phyloP scores from a whole-genome alignment of 78 protist genomes.

The Isochrysis galbana region DNA sequence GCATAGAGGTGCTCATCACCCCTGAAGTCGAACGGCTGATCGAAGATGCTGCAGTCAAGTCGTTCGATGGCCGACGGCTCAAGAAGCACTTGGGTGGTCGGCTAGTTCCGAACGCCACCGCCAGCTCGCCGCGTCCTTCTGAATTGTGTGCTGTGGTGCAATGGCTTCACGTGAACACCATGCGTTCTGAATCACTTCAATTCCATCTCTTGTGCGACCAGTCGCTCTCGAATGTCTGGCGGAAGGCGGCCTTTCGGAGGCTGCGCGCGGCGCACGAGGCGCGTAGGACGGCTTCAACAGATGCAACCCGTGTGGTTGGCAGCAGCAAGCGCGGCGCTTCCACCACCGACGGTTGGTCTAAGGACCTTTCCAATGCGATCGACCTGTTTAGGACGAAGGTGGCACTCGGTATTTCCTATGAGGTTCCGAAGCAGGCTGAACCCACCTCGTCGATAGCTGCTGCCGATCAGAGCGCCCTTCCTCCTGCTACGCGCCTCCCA shows the following conservation, averaged over 20 bases:
- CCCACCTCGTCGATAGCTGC: no score
- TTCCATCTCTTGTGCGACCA: conserved; percentile 44
- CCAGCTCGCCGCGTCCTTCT: not conserved
- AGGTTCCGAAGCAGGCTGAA: no score
- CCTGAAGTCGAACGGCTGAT: conserved; percentile 41
- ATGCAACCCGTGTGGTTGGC: not conserved
- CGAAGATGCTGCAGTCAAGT: not conserved
- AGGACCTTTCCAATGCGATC: not conserved
- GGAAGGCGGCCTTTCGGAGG: conserved; percentile 33
- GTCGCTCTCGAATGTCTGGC: conserved; percentile 39
- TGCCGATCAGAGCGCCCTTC: no score
- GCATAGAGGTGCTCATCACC: conserved; percentile 16
- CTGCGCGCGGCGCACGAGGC: conserved; percentile 3
- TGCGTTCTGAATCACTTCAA: conserved; percentile 45
- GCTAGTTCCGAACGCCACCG: not conserved
- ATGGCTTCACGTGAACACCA: conserved; percentile 57
- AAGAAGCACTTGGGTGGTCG: not conserved
- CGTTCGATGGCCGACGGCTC: not conserved
- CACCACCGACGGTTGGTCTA: no score
- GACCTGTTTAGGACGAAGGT: not conserved
- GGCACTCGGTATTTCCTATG: not conserved
- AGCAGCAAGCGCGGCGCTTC: not conserved
- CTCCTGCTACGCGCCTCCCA: no score
- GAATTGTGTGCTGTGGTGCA: conserved; percentile 17
- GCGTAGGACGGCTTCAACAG: not conserved